These are phyloP conservation scores for Arctium lappa DNA, from an alignment of 129 eudicot genomes.

Conservation along the genomic window DNA sequence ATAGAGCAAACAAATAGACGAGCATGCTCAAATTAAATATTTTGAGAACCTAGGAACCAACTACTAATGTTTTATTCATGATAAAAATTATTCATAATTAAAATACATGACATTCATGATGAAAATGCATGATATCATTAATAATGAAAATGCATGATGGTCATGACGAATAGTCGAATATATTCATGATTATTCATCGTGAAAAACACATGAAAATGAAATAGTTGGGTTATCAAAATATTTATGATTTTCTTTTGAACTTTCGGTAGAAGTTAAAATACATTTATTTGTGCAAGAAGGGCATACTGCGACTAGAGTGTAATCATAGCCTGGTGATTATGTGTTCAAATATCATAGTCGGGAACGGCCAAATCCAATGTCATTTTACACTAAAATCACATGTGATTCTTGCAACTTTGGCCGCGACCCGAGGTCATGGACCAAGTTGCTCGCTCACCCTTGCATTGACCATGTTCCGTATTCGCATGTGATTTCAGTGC, in stretches of 20 bases:
- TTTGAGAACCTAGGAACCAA: not conserved
- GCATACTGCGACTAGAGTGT: not conserved
- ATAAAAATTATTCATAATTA: not conserved
- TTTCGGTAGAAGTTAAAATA: not conserved
- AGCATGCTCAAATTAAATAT: not conserved
- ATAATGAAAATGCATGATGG: too few relatives aligned
- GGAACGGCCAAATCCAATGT: not conserved
- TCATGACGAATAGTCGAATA: not conserved
- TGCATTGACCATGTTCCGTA: not conserved
- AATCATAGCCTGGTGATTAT: not conserved
- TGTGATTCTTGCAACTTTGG: not conserved
- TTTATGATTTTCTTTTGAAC: not conserved
- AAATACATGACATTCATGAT: not conserved
- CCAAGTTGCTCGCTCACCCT: not conserved
- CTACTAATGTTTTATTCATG: not conserved
- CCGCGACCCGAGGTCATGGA: not conserved
- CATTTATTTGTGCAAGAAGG: not conserved
- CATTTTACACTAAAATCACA: not conserved
- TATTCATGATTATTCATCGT: not conserved
- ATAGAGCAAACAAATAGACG: not conserved
- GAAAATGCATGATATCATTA: not conserved
- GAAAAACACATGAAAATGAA: not conserved
- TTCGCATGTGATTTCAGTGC: not conserved
- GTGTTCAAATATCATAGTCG: not conserved
- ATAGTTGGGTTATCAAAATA: not conserved